Percentiles rank a stretch among this genome's conserved stretches.
These are phyloP conservation scores for Beauveria australis DNA, from an alignment of 2,329 filamentous ascomycete species.

Conservation along the genomic window DNA sequence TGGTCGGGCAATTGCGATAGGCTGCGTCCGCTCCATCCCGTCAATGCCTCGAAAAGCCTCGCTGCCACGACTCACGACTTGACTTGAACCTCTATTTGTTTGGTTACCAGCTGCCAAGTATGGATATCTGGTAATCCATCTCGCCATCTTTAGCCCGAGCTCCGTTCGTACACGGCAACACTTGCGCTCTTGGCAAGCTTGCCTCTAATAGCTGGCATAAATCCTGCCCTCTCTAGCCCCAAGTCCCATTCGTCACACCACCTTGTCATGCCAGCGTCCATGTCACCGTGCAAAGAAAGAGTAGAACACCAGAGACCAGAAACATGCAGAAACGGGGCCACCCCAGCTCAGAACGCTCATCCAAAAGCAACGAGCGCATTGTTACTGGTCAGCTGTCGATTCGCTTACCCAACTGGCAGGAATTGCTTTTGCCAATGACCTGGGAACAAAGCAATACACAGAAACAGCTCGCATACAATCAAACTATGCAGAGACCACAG, in stretches of 20 bases:
- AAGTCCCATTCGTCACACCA: slow-evolving; percentile 1
- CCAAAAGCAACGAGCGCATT: slow-evolving; percentile 5
- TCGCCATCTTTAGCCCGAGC: not conserved
- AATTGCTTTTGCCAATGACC: not conserved
- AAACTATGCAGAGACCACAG: not conserved
- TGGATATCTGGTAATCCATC: not conserved
- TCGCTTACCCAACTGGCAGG: not conserved
- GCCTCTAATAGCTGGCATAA: not conserved
- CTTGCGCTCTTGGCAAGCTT: not conserved
- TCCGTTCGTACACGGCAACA: not conserved
- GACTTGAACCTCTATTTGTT: no score
- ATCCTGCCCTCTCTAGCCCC: not conserved
- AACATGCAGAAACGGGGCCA: not conserved
- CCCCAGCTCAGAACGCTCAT: not conserved
- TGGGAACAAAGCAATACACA: not conserved
- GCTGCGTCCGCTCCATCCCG: not conserved
- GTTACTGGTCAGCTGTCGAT: not conserved
- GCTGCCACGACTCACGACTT: not conserved
- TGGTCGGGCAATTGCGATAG: not conserved
- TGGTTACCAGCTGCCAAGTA: not conserved
- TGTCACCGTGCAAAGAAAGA: not conserved
- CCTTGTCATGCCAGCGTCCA: slow-evolving; percentile 2
- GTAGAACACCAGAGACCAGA: not conserved
- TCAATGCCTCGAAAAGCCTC: not conserved
- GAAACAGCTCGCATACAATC: not conserved